A percentile compares a stretch with the other conserved stretches of the same genome.
Conservation (phyloP, 2,329 filamentous ascomycete genomes). For the Herpotrichia juniperi region DNA sequence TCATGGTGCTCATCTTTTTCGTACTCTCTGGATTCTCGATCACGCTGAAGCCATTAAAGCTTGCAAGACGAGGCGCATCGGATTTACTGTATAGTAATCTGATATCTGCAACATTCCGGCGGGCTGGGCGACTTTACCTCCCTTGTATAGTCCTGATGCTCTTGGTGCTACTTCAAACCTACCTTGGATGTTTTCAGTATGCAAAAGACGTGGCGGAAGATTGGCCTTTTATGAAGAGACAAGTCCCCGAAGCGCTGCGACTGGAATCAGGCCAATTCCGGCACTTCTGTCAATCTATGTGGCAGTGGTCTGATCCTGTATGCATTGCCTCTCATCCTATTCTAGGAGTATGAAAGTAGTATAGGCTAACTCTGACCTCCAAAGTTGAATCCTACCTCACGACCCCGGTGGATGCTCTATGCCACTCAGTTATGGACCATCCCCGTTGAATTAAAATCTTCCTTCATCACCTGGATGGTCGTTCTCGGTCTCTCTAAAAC, state of each 20-base stretch:
- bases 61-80: not conserved
- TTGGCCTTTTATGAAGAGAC: not conserved
- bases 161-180: not conserved
- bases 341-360: not conserved
- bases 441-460: not conserved
- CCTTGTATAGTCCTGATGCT: not conserved
- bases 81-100: not conserved
- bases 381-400: not conserved
- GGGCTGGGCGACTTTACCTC: not conserved
- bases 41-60: constrained; percentile 1
- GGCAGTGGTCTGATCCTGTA: not conserved
- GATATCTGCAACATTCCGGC: not conserved
- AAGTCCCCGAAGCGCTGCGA: not conserved
- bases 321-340: not conserved
- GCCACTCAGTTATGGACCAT: not conserved
- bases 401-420: not conserved
- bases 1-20: not conserved
- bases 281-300: not conserved
- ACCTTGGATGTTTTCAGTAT: not conserved
- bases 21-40: constrained; percentile 5
- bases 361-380: not conserved
- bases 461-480: not conserved
- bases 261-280: not conserved
- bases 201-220: not conserved
- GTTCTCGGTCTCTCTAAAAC: not conserved